Evolutionary conservation across 2,329 filamentous ascomycete species (phyloP).

Genomic region (Cladosporium colombiae): DNA sequence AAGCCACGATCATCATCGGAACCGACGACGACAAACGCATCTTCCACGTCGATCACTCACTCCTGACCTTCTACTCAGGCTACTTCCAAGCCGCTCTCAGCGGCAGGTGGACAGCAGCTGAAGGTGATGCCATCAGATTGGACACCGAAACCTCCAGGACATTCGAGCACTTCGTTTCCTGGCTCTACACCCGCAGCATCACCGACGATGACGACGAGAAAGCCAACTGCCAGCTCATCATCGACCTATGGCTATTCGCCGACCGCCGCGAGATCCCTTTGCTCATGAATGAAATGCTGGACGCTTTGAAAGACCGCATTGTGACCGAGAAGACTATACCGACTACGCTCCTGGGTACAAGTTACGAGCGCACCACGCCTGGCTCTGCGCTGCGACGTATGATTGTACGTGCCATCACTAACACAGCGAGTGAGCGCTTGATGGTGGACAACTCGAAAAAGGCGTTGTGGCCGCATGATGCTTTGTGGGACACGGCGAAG

Average conservation of each 20-base stretch:
- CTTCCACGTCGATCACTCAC: slow-evolving; percentile 27
- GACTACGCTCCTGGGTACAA: neutral
- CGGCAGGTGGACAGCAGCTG: slow-evolving; percentile 22
- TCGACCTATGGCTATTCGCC: slow-evolving; percentile 18
- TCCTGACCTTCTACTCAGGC: slow-evolving; percentile 28
- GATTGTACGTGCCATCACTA: neutral
- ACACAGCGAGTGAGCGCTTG: neutral
- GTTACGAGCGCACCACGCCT: neutral
- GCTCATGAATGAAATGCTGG: slow-evolving; percentile 20
- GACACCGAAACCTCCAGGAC: slow-evolving; percentile 21
- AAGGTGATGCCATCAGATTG: slow-evolving; percentile 18
- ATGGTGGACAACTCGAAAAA: neutral
- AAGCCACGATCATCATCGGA: slow-evolving; percentile 22
- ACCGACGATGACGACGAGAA: slow-evolving; percentile 1
- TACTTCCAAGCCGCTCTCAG: slow-evolving; percentile 28
- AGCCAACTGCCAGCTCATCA: neutral
- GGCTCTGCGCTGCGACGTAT: neutral
- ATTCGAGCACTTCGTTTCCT: slow-evolving; percentile 24
- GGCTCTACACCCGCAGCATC: slow-evolving; percentile 24
- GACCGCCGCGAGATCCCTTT: slow-evolving; percentile 22
- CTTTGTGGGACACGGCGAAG: neutral
- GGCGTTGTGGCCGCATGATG: neutral
- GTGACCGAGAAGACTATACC: neutral
- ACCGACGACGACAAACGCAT: slow-evolving; percentile 8
- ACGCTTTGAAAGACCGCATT: neutral